Base-by-base conservation (phyloP, 371 early-diverging fungal species). In the Mucor circinelloides region DNA sequence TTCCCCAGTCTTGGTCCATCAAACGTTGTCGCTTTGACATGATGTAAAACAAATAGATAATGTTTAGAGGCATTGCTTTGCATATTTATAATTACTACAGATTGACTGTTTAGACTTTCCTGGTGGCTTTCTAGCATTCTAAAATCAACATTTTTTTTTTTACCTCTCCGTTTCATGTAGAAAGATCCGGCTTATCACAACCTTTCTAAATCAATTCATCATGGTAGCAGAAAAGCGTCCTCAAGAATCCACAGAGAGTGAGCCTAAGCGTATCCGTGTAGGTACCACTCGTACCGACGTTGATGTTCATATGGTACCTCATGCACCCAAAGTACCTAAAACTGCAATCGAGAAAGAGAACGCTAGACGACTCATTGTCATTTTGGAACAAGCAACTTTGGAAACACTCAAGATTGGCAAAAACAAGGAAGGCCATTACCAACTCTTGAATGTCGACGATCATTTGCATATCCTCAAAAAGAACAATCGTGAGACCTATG, bases 351-450 rank as follows among this genome's bases (percentile, higher is more conserved):
- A 94, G 64, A 91, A 90, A 68, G 93, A 90, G 70, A 85, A 88
- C 55, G 84, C 91, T 21, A 90, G 89, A 55, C 89, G 99, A n/a
- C 82, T 97, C 58, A 97, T 97, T 70, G 98, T 97, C 27, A 91
- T 98, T 34, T 85, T 97, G 34, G 94, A 95, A 76, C 85, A 89
- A 23, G 97, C 97, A 5, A 90, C 92, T 52, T 84, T 98, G 31
- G 97, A 97, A 78, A 96, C 95, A n/a, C 93, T 94, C 72, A 96
- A 95, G 83, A 89, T 96, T 44, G 93, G 94, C 42, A 97, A 95
- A 72, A 88, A 90, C 70, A 94, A 94, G 64, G 93, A 95, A 68
- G 94, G 94, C 31, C 89, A 89, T 70, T 96, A 97, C 76, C 95
- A 94, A 74, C 83, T 97, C 58, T 85, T 97, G 58, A 97, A 98